These are phyloP conservation scores for Triangularia verruculosa DNA, from an alignment of 2,329 filamentous ascomycete species.

Conservation along the genomic window DNA sequence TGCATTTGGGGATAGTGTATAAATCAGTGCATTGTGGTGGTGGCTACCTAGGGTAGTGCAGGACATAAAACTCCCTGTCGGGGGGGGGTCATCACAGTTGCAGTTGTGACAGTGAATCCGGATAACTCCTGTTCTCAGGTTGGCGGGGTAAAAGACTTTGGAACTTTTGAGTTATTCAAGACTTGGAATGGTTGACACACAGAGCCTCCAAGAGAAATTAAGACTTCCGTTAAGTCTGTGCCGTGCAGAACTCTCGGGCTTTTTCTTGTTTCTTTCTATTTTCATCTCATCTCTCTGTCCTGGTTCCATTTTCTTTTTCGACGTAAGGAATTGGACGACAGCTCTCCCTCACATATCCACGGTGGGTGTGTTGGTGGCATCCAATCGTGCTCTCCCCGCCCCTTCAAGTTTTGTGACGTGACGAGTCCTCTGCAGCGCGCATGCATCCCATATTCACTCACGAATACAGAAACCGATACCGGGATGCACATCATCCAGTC, in stretches of 20 bases:
- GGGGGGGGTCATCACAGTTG: neutral
- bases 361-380: neutral
- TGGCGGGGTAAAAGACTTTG: neutral
- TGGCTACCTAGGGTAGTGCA: neutral
- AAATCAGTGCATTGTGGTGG: neutral
- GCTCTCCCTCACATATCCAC: neutral
- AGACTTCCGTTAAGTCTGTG: neutral
- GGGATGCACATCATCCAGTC: neutral
- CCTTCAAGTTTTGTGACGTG: neutral
- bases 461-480: neutral
- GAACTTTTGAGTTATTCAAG: neutral
- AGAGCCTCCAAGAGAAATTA: neutral
- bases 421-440: neutral
- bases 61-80: neutral
- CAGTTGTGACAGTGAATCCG: neutral
- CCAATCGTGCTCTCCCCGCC: neutral
- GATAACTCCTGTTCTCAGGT: neutral
- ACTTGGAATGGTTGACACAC: neutral
- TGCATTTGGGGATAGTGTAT: neutral
- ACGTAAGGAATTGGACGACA: neutral
- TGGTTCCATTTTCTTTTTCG: neutral
- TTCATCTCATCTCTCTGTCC: neutral
- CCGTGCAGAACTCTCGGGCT: neutral
- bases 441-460: neutral
- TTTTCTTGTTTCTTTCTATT: neutral